phyloP scores from a whole-genome alignment of 2,329 filamentous ascomycete genomes.

The Colletotrichum incanum region DNA sequence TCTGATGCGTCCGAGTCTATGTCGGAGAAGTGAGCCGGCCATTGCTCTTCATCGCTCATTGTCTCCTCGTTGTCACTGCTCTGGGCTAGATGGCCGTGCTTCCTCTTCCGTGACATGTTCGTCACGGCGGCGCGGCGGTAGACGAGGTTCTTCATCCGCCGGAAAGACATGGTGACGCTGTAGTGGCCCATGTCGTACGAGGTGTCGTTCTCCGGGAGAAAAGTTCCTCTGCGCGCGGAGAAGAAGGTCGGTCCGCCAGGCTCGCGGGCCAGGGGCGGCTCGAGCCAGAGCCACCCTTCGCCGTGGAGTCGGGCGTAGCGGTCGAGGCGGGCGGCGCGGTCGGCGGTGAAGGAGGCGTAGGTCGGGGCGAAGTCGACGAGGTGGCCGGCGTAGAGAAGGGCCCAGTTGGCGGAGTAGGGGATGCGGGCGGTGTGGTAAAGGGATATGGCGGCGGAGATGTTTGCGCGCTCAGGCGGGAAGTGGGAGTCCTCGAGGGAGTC shows the following conservation, averaged over 20 bases:
- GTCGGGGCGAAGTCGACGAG: constrained; percentile 58
- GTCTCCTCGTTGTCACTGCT: not conserved
- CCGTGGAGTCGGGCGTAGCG: constrained; percentile 55
- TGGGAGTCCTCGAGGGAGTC: constrained; percentile 50
- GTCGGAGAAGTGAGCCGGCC: not conserved
- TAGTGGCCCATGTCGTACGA: constrained; percentile 52
- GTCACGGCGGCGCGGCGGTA: not conserved
- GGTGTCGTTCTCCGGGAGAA: constrained; percentile 47
- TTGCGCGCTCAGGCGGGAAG: constrained; percentile 56
- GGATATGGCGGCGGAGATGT: constrained; percentile 59
- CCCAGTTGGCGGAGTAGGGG: constrained; percentile 56
- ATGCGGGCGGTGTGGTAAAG: constrained; percentile 60
- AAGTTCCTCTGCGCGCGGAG: constrained; percentile 52
- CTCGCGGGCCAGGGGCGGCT: constrained; percentile 56
- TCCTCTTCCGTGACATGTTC: constrained; percentile 1
- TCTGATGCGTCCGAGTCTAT: constrained; percentile 5
- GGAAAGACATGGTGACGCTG: constrained; percentile 50
- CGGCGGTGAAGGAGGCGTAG: constrained; percentile 56
- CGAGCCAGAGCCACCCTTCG: constrained; percentile 63
- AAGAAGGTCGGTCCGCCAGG: constrained; percentile 39
- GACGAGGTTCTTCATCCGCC: constrained; percentile 18
- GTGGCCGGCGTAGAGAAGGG: constrained; percentile 59
- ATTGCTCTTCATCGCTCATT: not conserved
- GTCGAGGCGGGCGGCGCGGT: constrained; percentile 58
- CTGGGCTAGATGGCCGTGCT: not conserved